Evolutionary conservation across 805 yeast species (phyloP).

Genomic region (Candida verbasci): DNA sequence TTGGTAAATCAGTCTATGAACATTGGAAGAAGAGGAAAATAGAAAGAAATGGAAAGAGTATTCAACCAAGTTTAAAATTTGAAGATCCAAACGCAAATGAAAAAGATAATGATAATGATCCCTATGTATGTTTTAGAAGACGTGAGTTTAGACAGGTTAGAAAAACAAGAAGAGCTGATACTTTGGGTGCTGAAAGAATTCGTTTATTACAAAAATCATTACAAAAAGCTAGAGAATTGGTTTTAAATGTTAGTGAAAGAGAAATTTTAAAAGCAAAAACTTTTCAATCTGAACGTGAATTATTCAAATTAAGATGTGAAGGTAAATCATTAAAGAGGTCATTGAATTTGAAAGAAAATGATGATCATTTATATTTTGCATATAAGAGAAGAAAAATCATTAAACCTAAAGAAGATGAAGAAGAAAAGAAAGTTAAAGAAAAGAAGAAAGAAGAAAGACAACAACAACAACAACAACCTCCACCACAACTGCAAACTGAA

Average conservation of each 20-base stretch:
- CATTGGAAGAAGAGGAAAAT: conserved; percentile 81
- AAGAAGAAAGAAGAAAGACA: conserved; percentile 13
- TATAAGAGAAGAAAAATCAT: conserved; percentile 63
- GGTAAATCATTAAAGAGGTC: conserved; percentile 73
- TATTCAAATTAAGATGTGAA: conserved; percentile 69
- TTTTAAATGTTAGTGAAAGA: conserved; percentile 68
- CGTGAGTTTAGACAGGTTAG: conserved; percentile 94
- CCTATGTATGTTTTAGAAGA: conserved; percentile 91
- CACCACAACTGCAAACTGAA: conserved; percentile 12
- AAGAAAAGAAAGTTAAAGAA: conserved; percentile 17
- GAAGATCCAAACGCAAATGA: conserved; percentile 74
- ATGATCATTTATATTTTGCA: conserved; percentile 76
- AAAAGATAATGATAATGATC: conserved; percentile 84
- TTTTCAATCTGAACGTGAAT: conserved; percentile 55
- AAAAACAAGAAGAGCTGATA: conserved; percentile 92
- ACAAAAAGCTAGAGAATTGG: conserved; percentile 66
- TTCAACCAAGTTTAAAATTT: conserved; percentile 73
- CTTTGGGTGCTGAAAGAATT: conserved; percentile 81
- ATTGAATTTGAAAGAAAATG: conserved; percentile 65
- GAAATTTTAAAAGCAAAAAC: conserved; percentile 62
- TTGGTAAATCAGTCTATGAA: conserved; percentile 66
- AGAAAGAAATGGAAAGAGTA: conserved; percentile 60
- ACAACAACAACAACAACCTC: conserved; percentile 10
- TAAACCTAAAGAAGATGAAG: conserved; percentile 33
- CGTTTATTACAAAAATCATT: conserved; percentile 71